Evolutionary conservation across 2,329 filamentous ascomycete species (phyloP).

Genomic region (Curvularia lunata): DNA sequence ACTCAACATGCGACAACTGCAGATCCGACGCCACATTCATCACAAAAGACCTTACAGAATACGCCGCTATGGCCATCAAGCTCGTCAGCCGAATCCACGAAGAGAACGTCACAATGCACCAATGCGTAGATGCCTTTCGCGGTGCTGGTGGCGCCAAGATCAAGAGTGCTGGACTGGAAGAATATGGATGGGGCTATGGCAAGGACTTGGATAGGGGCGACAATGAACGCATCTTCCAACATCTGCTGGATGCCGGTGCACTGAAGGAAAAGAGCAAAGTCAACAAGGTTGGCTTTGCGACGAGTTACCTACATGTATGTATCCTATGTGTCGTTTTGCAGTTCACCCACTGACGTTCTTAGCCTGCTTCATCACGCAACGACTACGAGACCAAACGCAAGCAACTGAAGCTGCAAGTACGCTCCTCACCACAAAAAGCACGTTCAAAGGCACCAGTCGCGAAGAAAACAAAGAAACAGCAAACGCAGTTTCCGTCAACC

Average conservation of each 20-base stretch:
- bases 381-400: slow-evolving; percentile 51
- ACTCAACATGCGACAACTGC: slow-evolving; percentile 87
- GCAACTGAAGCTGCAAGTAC: slow-evolving; percentile 60
- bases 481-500: slow-evolving; percentile 65
- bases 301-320: slow-evolving; percentile 73
- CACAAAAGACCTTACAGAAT: slow-evolving; percentile 75
- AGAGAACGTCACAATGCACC: slow-evolving; percentile 67
- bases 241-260: slow-evolving; percentile 74
- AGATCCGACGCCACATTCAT: slow-evolving; percentile 73
- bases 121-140: slow-evolving; percentile 83
- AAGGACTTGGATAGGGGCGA: slow-evolving; percentile 74
- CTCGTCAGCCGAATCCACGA: slow-evolving; percentile 67
- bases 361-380: slow-evolving; percentile 53
- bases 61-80: slow-evolving; percentile 72
- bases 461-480: slow-evolving; percentile 40
- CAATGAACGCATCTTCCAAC: slow-evolving; percentile 82
- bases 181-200: slow-evolving; percentile 68
- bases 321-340: background rate
- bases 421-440: slow-evolving; percentile 54
- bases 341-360: slow-evolving; percentile 24
- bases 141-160: slow-evolving; percentile 70
- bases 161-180: slow-evolving; percentile 60
- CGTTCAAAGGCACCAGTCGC: slow-evolving; percentile 28
- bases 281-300: slow-evolving; percentile 70
- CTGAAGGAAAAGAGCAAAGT: slow-evolving; percentile 73